phyloP scores from a whole-genome alignment of 495 filamentous ascomycete species.

The Neurospora pannonica region DNA sequence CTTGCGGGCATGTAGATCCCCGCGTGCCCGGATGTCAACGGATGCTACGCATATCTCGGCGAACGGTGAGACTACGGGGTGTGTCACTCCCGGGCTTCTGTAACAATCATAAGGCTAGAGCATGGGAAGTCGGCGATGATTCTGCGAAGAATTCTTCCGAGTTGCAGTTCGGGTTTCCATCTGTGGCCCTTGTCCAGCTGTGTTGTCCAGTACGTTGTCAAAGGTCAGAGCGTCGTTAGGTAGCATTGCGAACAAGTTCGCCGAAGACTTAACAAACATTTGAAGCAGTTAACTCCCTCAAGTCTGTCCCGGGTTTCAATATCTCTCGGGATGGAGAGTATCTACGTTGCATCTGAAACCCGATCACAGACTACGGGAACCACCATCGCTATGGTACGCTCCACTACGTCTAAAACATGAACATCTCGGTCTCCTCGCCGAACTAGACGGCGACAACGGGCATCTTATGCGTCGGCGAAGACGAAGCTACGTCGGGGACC shows the following conservation, averaged over 20 bases:
- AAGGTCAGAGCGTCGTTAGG: not conserved
- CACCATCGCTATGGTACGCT: not conserved
- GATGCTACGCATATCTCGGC: not conserved
- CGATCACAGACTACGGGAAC: too few species aligned
- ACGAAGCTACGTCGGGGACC: not conserved
- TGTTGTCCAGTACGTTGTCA: not conserved
- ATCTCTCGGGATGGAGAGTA: not conserved
- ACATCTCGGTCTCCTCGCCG: not conserved
- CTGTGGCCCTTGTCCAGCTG: not conserved
- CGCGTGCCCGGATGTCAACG: not conserved
- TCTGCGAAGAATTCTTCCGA: not conserved
- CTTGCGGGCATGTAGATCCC: not conserved
- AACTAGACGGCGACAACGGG: not conserved
- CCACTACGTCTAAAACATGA: not conserved
- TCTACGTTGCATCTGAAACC: not conserved
- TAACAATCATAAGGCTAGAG: not conserved
- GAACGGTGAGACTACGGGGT: not conserved
- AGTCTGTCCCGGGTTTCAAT: not conserved
- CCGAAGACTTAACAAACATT: not conserved
- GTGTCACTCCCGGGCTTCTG: not conserved
- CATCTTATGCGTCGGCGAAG: not conserved
- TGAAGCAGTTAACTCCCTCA: not conserved
- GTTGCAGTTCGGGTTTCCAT: not conserved
- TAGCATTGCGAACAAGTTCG: not conserved
- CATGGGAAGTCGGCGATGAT: not conserved